Base-by-base conservation (phyloP, 495 filamentous ascomycete species). In the Penicillium arizonense region DNA sequence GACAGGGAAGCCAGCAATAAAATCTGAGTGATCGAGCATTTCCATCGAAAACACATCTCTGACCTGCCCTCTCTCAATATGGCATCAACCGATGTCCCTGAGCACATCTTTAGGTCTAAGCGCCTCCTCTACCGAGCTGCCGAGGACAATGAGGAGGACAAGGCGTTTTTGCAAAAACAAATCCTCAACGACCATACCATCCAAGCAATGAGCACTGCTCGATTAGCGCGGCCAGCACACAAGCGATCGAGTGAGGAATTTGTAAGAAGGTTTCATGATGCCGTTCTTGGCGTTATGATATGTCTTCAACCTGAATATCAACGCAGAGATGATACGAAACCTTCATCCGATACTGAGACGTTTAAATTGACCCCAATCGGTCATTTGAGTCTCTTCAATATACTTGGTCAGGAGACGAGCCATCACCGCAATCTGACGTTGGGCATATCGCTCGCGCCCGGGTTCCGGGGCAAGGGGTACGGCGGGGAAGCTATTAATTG, bases 401-500 rank as follows among this genome's bases (percentile, higher is more conserved):
- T 4, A 11, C 1, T 14, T 18, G 37, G 30, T 4, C 24, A 21
- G 13, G 14, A 32, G 5, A 21, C 6, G 5, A 8, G 14, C 5
- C 75, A 78, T 40, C 77, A 82, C 53, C 67, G 79, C 20, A 57
- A 62, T 47, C 65, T 66, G 18, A 63, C 68, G 42, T 56, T 81
- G 41, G 72, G 71, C 9, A 68, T 81, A 20, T 64, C 69, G 32
- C 61, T 81, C 7, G 52, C 57, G 13, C 52, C 55, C 8, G 49
- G 40, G 10, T 67, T 72, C 37, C 75, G 76, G 10, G 70, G 77
- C 0, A 57, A 73, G 37, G 81, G 80, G n/a, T 84, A 82, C 44
- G 81, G 79, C 1, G 57, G 56, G 12, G 81, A 84, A 58, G 79
- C 77, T 0, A 77, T 81, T 16, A 63, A 66, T 41, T 82, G 80